Evolutionary conservation across 2,329 filamentous ascomycete genomes (phyloP).

Genomic region (Paraphaeosphaeria sporulosa): DNA sequence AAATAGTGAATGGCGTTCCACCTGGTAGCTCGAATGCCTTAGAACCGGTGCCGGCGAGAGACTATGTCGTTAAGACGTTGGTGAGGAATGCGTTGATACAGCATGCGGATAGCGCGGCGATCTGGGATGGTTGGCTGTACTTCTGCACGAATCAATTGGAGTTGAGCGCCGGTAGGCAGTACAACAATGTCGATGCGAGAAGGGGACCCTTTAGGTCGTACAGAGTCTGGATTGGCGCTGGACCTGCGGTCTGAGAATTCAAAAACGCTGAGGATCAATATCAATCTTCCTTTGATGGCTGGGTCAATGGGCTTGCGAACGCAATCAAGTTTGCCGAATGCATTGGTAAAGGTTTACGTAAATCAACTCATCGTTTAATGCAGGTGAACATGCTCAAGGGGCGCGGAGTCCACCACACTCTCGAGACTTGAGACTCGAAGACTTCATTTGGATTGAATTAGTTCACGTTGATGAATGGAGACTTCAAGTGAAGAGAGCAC

Average conservation of each 20-base stretch:
- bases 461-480: not conserved
- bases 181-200: slow-evolving; percentile 49
- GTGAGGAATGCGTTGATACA: slow-evolving; percentile 52
- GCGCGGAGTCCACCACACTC: not conserved
- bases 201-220: slow-evolving; percentile 49
- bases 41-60: slow-evolving; percentile 42
- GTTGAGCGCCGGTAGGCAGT: slow-evolving; percentile 47
- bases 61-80: slow-evolving; percentile 52
- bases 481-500: not conserved
- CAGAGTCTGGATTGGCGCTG: slow-evolving; percentile 46
- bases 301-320: too few relatives aligned
- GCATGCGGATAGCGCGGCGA: slow-evolving; percentile 53
- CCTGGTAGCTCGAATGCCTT: slow-evolving; percentile 33
- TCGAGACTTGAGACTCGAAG: not conserved
- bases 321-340: too few relatives aligned
- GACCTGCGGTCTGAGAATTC: slow-evolving; percentile 42
- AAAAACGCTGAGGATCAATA: not conserved
- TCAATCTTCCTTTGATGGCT: not conserved
- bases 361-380: too few relatives aligned
- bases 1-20: slow-evolving; percentile 45
- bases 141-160: slow-evolving; percentile 54
- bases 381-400: not conserved
- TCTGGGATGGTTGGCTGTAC: slow-evolving; percentile 52
- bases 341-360: too few relatives aligned
- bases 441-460: not conserved